These are phyloP conservation scores for Phytophthora quininea DNA, from an alignment of 352 stramenopile genomes.

Conservation along the genomic window DNA sequence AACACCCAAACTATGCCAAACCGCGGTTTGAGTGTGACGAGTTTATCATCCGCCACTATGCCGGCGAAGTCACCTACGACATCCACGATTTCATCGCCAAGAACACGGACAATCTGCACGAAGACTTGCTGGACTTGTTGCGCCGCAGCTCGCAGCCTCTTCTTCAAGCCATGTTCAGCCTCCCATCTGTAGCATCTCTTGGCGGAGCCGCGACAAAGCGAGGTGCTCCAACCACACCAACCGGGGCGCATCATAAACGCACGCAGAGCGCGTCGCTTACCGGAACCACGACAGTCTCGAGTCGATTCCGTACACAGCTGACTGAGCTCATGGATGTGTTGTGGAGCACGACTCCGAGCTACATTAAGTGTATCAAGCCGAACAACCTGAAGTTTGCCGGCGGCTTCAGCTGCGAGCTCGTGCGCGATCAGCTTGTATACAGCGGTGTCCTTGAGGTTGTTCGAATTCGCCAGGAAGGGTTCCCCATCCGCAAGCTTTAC, in stretches of 20 bases:
- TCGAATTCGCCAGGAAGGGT: conserved; percentile 91
- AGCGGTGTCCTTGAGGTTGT: conserved; percentile 94
- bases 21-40: conserved; percentile 83
- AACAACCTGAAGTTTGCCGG: conserved; percentile 93
- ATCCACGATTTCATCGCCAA: conserved; percentile 88
- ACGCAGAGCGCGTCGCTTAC: conserved; percentile 61
- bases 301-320: conserved; percentile 81
- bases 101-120: conserved; percentile 91
- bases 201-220: conserved; percentile 32
- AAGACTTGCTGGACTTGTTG: conserved; percentile 84
- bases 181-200: conserved; percentile 14
- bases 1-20: conserved; percentile 73
- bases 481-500: conserved; percentile 86
- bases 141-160: conserved; percentile 70
- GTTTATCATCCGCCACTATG: conserved; percentile 88
- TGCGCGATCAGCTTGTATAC: conserved; percentile 92
- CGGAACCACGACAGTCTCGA: conserved; percentile 69
- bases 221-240: conserved; percentile 23
- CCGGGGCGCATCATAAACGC: conserved; percentile 30
- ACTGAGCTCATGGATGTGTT: conserved; percentile 84
- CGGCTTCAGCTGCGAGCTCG: conserved; percentile 87
- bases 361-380: conserved; percentile 96
- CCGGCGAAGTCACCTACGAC: conserved; percentile 81
- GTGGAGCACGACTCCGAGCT: conserved; percentile 89
- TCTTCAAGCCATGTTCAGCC: conserved; percentile 61